Conservation (phyloP, 1,284 basidiomycete species). For the Boletellus deceptivus region DNA sequence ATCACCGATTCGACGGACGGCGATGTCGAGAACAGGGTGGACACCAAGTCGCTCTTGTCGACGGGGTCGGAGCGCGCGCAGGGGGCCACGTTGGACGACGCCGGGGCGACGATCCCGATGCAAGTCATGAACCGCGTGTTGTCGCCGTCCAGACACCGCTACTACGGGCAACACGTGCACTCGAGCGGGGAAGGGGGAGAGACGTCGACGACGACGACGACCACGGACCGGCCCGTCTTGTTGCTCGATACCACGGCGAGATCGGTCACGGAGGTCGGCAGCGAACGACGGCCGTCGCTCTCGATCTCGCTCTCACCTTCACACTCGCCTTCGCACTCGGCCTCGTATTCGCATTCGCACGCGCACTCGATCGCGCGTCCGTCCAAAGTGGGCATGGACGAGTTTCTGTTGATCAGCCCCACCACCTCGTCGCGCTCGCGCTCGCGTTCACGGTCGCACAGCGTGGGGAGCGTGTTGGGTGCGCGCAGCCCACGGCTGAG, state of each 20-base stretch:
- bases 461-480: slow-evolving; percentile 8
- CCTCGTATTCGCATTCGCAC: slow-evolving; percentile 11
- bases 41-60: slow-evolving; percentile 9
- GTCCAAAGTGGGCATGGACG: slow-evolving; percentile 21
- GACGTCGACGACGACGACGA: too few species aligned
- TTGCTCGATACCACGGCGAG: background rate
- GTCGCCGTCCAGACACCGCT: slow-evolving; percentile 20
- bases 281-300: slow-evolving; percentile 15
- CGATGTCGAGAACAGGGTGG: background rate
- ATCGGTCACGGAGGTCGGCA: background rate
- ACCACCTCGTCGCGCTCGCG: slow-evolving; percentile 2
- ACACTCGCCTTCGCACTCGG: slow-evolving; percentile 1
- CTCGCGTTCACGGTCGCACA: slow-evolving; percentile 3
- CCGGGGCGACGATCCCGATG: slow-evolving; percentile 11
- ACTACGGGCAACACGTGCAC: slow-evolving; percentile 16
- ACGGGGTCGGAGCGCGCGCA: background rate
- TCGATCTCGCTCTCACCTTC: background rate
- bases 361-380: slow-evolving; percentile 16
- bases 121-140: slow-evolving; percentile 20
- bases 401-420: slow-evolving; percentile 20
- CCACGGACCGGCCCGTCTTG: background rate
- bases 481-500: slow-evolving; percentile 5
- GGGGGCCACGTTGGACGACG: background rate
- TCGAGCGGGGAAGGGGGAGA: background rate
- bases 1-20: slow-evolving; percentile 15